phyloP scores from a whole-genome alignment of 1,284 basidiomycete genomes.

The Boletus mariae region DNA sequence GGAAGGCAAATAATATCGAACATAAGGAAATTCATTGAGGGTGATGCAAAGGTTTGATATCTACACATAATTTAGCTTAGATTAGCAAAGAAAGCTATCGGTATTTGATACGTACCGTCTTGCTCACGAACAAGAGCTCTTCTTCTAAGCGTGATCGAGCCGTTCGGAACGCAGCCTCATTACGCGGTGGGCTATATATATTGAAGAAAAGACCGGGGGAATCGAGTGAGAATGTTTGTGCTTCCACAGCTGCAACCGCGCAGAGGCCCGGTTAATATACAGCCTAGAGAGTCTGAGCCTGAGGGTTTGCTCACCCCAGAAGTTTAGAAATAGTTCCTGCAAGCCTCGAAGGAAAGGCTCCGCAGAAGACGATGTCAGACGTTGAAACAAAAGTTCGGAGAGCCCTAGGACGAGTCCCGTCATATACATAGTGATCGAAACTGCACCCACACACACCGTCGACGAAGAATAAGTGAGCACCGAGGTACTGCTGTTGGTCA shows the following conservation, averaged over 20 bases:
- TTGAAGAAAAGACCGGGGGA: conserved; percentile 80
- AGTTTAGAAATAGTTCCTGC: conserved; percentile 86
- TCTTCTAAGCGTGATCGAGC: conserved; percentile 74
- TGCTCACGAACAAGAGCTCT: conserved; percentile 74
- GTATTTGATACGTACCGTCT: conserved; percentile 45
- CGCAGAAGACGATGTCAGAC: conserved; percentile 66
- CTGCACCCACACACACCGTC: conserved; percentile 57
- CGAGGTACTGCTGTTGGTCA: conserved; percentile 73
- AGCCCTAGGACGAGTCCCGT: conserved; percentile 45
- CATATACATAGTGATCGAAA: conserved; percentile 1
- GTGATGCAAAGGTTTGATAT: conserved; percentile 90
- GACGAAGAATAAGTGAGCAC: conserved; percentile 91
- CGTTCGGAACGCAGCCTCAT: conserved; percentile 55
- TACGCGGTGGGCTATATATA: conserved; percentile 79
- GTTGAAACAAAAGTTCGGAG: conserved; percentile 71
- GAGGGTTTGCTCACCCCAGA: conserved; percentile 60
- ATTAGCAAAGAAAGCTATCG: neutral
- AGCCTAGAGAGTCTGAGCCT: neutral
- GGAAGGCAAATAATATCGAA: conserved; percentile 89
- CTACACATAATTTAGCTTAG: conserved; percentile 39
- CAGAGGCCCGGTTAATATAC: conserved; percentile 12
- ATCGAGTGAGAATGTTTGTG: conserved; percentile 77
- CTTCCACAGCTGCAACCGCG: conserved; percentile 63
- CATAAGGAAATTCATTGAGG: conserved; percentile 89
- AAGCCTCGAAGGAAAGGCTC: conserved; percentile 68